These are phyloP conservation scores for Corylus avellana DNA, from an alignment of 306 rosid species.

Conservation along the genomic window DNA sequence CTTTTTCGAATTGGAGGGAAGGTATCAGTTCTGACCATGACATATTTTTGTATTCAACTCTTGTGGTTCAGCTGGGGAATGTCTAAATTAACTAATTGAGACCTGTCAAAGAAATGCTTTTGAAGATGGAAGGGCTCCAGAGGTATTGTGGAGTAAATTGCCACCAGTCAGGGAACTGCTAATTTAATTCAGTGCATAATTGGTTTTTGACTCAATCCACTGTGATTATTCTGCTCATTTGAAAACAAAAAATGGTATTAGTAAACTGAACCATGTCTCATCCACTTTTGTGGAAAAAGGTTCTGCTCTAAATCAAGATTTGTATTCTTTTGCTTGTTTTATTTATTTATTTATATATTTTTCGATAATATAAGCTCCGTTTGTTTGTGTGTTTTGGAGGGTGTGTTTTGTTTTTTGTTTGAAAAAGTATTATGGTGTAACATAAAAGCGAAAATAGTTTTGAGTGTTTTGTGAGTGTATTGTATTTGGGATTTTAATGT, in stretches of 20 bases:
- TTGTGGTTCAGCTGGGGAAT: conserved; percentile 45
- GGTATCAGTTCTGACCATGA: conserved; percentile 60
- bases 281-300: not conserved
- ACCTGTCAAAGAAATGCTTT: conserved; percentile 40
- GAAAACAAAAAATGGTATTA: not conserved
- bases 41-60: conserved; percentile 34
- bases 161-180: conserved; percentile 31
- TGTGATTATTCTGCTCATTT: not conserved
- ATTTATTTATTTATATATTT: conserved; percentile 1
- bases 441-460: no score
- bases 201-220: not conserved
- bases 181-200: conserved; percentile 25
- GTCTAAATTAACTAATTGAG: conserved; percentile 45
- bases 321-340: conserved; percentile 6
- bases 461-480: no score
- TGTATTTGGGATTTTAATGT: no score
- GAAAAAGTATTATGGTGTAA: no score
- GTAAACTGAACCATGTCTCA: not conserved
- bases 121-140: conserved; percentile 41
- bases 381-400: no score
- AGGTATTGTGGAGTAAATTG: conserved; percentile 40
- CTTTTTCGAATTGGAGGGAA: conserved; percentile 98
- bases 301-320: not conserved
- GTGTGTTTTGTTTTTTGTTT: no score
- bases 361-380: not conserved